Percentiles rank a stretch among this genome's conserved stretches.
Conservation (phyloP, 495 filamentous ascomycete genomes). For the Hypoxylon intermedium region DNA sequence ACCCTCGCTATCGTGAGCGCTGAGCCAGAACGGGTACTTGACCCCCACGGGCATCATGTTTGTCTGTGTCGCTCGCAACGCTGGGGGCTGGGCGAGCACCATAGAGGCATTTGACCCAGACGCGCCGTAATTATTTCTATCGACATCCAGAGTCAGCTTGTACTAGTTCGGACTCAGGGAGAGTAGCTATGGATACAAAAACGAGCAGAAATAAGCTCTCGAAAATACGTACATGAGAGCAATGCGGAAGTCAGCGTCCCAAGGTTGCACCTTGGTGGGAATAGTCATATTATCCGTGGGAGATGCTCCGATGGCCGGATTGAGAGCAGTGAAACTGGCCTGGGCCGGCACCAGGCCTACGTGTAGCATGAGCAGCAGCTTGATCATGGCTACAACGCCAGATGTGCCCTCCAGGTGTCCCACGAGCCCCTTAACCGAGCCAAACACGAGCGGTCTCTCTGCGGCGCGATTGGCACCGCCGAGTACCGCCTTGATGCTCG, state of each 20-base stretch:
- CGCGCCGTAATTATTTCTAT: constrained; percentile 57
- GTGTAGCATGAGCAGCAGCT: constrained; percentile 55
- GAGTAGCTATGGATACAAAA: neutral
- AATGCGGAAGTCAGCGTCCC: constrained; percentile 43
- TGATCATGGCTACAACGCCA: constrained; percentile 47
- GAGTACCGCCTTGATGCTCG: constrained; percentile 39
- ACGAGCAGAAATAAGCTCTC: neutral
- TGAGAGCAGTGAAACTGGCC: constrained; percentile 49
- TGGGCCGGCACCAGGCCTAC: constrained; percentile 47
- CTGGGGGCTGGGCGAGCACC: constrained; percentile 38
- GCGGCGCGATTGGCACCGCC: constrained; percentile 41
- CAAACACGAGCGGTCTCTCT: constrained; percentile 19
- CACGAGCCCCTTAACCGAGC: constrained; percentile 56
- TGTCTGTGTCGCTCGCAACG: constrained; percentile 3
- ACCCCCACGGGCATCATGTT: constrained; percentile 20
- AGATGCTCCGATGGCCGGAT: constrained; percentile 41
- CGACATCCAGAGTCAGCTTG: neutral
- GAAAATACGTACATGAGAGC: constrained; percentile 44
- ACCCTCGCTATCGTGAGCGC: constrained; percentile 26
- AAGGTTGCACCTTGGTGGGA: constrained; percentile 33
- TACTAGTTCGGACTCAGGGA: neutral
- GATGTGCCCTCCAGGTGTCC: constrained; percentile 59
- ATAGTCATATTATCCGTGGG: constrained; percentile 48
- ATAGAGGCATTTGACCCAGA: constrained; percentile 55
- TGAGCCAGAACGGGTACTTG: constrained; percentile 43